These are phyloP conservation scores for Aspergillus versicolor DNA, from an alignment of 2,329 filamentous ascomycete genomes.

Conservation along the genomic window DNA sequence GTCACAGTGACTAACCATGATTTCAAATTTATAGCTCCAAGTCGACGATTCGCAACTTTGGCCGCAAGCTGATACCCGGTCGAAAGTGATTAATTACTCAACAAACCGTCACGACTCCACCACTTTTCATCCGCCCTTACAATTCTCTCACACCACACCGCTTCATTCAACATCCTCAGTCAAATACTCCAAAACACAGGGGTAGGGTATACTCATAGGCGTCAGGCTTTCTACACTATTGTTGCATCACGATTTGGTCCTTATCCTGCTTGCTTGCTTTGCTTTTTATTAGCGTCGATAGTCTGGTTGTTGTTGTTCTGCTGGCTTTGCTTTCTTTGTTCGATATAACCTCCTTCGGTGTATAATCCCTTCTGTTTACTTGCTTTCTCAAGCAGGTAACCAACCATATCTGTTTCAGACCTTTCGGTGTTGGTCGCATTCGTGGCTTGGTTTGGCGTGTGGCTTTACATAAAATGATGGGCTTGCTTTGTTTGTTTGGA, in stretches of 20 bases:
- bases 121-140: background rate
- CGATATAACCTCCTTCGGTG: background rate
- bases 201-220: slow-evolving; percentile 27
- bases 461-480: background rate
- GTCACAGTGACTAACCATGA: slow-evolving; percentile 7
- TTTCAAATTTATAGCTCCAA: slow-evolving; percentile 23
- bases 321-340: background rate
- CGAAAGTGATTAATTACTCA: slow-evolving; percentile 16
- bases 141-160: slow-evolving; percentile 8
- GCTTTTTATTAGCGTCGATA: background rate
- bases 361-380: background rate
- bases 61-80: slow-evolving; percentile 36
- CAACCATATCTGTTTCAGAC: background rate
- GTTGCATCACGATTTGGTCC: slow-evolving; percentile 9
- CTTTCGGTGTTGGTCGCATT: background rate
- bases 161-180: slow-evolving; percentile 16
- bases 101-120: background rate
- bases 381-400: background rate
- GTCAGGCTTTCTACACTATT: slow-evolving; percentile 13
- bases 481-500: background rate
- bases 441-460: background rate
- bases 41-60: slow-evolving; percentile 36
- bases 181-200: slow-evolving; percentile 24
- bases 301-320: background rate
- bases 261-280: background rate